phyloP scores from a whole-genome alignment of 148 eudicot genomes.

The Persicaria maculosa region DNA sequence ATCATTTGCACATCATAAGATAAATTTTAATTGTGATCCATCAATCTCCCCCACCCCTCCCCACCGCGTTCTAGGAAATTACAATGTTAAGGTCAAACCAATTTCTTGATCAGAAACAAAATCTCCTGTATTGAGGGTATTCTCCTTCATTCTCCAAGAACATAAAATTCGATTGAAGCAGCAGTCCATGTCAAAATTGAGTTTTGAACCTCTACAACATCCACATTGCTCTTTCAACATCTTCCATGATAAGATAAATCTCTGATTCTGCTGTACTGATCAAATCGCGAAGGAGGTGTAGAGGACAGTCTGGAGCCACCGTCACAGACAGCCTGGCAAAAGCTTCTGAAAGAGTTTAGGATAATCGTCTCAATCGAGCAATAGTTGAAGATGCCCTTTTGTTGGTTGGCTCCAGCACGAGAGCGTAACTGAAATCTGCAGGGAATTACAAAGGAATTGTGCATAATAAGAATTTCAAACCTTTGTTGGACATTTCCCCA shows the following conservation, averaged over 20 bases:
- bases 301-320: not conserved
- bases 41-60: not conserved
- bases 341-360: slow-evolving; percentile 15
- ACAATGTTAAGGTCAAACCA: not conserved
- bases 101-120: not conserved
- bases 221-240: not conserved
- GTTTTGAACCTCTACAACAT: not conserved
- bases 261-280: not conserved
- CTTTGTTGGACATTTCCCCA: not conserved
- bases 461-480: not conserved
- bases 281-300: not conserved
- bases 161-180: not conserved
- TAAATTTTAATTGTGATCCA: not conserved
- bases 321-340: not conserved
- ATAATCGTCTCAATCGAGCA: slow-evolving; percentile 57
- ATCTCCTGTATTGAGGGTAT: not conserved
- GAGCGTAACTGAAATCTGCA: slow-evolving; percentile 87
- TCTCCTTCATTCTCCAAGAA: not conserved
- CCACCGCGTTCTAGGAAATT: not conserved
- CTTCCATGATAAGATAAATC: not conserved
- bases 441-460: not conserved
- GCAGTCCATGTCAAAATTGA: not conserved
- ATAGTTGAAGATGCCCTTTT: slow-evolving; percentile 68
- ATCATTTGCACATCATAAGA: not conserved
- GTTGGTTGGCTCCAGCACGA: slow-evolving; percentile 94